Percentiles rank a stretch among this genome's conserved stretches.
These are phyloP conservation scores for Acanthamoeba rhysodes DNA, from an alignment of 208 protist genomes.

Conservation along the genomic window DNA sequence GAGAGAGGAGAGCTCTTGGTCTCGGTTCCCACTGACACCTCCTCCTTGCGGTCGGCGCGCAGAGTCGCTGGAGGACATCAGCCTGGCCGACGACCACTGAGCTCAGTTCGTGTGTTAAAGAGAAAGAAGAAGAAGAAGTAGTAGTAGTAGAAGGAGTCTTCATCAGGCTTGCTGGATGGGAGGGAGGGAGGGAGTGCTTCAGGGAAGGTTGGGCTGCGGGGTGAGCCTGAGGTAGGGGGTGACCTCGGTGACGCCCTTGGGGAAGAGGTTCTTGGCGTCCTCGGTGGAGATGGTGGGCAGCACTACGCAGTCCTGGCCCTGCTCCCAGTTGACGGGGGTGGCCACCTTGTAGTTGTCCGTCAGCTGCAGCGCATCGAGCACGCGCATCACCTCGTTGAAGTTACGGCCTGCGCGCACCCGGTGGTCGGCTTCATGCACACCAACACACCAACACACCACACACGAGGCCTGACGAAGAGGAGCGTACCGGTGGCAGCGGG, in stretches of 20 bases:
- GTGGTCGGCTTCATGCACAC: conserved; percentile 26
- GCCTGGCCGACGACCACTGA: not conserved
- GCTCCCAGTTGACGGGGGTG: conserved; percentile 88
- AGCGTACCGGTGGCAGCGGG: conserved; percentile 74
- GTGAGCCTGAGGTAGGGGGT: conserved; percentile 76
- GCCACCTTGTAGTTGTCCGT: conserved; percentile 85
- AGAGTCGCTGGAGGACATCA: conserved; percentile 20
- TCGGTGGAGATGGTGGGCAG: conserved; percentile 81
- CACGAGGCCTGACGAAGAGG: not conserved
- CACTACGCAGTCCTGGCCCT: conserved; percentile 83
- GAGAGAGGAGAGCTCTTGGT: too few relatives aligned
- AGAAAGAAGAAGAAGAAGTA: not conserved
- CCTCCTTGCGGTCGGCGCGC: not conserved
- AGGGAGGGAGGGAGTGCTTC: not conserved
- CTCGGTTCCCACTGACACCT: not conserved
- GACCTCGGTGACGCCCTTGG: conserved; percentile 74
- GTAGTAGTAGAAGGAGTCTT: too few relatives aligned
- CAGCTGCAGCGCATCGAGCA: conserved; percentile 89
- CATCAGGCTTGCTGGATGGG: not conserved
- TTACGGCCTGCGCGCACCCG: conserved; percentile 82
- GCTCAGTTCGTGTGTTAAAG: not conserved
- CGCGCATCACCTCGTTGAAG: conserved; percentile 88
- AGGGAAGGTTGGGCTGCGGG: conserved; percentile 76
- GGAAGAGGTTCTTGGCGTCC: conserved; percentile 79
- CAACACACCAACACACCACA: not conserved